Conservation (phyloP, 345 rosid genomes). For the Theobroma cacao region DNA sequence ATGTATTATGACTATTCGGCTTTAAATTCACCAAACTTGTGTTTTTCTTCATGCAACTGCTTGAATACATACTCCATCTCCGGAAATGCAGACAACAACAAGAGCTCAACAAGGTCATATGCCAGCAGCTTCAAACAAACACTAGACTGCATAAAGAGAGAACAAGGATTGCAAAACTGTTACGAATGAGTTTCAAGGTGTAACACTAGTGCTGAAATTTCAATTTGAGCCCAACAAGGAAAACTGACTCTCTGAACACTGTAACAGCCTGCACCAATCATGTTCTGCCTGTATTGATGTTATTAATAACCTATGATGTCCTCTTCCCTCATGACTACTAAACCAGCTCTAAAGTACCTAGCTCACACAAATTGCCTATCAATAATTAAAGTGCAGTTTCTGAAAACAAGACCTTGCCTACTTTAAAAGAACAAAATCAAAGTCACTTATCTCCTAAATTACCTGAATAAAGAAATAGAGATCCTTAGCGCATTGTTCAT, state of each 20-base stretch:
- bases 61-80: constrained; percentile 65
- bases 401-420: not conserved
- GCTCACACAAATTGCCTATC: not conserved
- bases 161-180: not conserved
- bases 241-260: not conserved
- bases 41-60: constrained; percentile 68
- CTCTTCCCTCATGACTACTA: not conserved
- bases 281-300: not conserved
- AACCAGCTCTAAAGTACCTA: not conserved
- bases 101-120: constrained; percentile 71
- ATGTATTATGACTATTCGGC: constrained; percentile 19
- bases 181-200: not conserved
- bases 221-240: not conserved
- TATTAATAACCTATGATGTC: not conserved
- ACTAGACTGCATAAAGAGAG: constrained; percentile 54
- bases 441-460: constrained; percentile 12
- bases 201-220: not conserved
- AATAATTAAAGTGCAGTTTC: not conserved
- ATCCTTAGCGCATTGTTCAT: constrained; percentile 86
- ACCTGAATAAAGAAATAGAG: constrained; percentile 97
- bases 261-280: not conserved
- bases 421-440: not conserved
- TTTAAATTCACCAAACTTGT: constrained; percentile 65
- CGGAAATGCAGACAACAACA: constrained; percentile 72
- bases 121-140: constrained; percentile 77